These are phyloP conservation scores for Curvularia sp. DNA, from an alignment of 2,329 filamentous ascomycete genomes.

Conservation along the genomic window DNA sequence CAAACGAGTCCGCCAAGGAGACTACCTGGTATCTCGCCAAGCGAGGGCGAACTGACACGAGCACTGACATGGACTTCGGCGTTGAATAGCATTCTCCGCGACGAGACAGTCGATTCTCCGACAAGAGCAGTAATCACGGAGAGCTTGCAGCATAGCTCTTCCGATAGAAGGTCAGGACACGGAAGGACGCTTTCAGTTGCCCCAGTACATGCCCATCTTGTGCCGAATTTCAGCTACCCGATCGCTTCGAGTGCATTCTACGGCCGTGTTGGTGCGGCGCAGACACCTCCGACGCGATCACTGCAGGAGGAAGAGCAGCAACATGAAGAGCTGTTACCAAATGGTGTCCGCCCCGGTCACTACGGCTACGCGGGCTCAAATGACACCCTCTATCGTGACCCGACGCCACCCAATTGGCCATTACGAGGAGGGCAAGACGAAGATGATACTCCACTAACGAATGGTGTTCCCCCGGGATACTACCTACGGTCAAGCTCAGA, in stretches of 20 bases:
- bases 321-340: not conserved
- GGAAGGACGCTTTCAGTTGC: not conserved
- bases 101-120: conserved; percentile 12
- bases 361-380: conserved; percentile 2
- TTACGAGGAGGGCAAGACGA: conserved; percentile 2
- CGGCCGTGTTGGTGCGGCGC: conserved; percentile 8
- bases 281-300: not conserved
- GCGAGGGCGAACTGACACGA: not conserved
- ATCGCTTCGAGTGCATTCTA: conserved; percentile 22
- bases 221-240: conserved; percentile 38
- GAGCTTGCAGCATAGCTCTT: not conserved
- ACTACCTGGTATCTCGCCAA: not conserved
- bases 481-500: conserved; percentile 4
- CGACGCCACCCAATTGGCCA: not conserved
- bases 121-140: conserved; percentile 14
- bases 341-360: not conserved
- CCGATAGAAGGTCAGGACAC: not conserved
- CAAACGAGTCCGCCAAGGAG: not conserved
- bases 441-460: not conserved
- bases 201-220: conserved; percentile 17
- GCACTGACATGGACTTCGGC: conserved; percentile 21
- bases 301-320: not conserved
- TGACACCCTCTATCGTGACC: not conserved
- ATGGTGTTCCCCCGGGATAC: conserved; percentile 5
- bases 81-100: conserved; percentile 17